Conservation (phyloP, 768 basidiomycete species). For the Panaeolus papilionaceus region DNA sequence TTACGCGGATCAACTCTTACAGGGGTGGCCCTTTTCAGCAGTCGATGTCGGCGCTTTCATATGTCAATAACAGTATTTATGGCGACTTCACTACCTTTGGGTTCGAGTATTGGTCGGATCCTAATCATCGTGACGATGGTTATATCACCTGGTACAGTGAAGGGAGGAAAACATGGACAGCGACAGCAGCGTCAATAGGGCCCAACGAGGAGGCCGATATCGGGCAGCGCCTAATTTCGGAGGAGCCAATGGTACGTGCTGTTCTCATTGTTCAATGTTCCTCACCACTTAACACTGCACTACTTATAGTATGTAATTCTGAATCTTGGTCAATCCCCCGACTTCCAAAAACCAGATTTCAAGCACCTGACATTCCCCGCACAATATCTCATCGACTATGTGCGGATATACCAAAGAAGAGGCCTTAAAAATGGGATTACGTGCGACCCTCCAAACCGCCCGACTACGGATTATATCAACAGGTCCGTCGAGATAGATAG, state of each 20-base stretch:
- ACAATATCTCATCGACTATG: constrained; percentile 87
- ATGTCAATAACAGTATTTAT: constrained; percentile 62
- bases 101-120: constrained; percentile 83
- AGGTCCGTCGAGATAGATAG: constrained; percentile 44
- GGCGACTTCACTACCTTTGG: constrained; percentile 70
- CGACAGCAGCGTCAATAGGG: constrained; percentile 69
- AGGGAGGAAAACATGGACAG: constrained; percentile 72
- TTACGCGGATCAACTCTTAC: constrained; percentile 70
- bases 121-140: constrained; percentile 65
- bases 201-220: constrained; percentile 66
- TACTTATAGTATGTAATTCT: constrained; percentile 73
- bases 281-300: constrained; percentile 15
- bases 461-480: constrained; percentile 83
- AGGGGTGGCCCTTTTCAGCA: constrained; percentile 77
- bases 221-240: constrained; percentile 74
- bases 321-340: constrained; percentile 82
- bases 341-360: constrained; percentile 79
- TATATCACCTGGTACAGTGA: constrained; percentile 87
- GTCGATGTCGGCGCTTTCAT: constrained; percentile 70
- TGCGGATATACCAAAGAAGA: constrained; percentile 84
- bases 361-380: constrained; percentile 77
- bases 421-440: constrained; percentile 73
- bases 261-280: background rate
- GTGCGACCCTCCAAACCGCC: constrained; percentile 80
- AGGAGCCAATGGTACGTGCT: constrained; percentile 89